Conservation (phyloP, 306 rosid species). For the Boehmeria nivea region DNA sequence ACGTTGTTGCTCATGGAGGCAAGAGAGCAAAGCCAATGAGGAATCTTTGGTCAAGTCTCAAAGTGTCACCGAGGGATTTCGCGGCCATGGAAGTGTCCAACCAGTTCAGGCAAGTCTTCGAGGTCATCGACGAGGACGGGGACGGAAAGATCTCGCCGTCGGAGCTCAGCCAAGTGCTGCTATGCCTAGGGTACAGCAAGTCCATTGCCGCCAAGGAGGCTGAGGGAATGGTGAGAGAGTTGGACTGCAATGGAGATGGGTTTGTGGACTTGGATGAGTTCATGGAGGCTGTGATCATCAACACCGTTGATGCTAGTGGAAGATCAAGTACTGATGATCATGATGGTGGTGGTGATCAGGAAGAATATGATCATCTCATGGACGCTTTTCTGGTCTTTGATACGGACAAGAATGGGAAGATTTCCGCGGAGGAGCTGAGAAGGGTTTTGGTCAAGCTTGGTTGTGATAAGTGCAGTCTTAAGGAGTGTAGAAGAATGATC, state of each 20-base stretch:
- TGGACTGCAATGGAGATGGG: conserved; percentile 68
- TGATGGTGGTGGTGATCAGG: conserved; percentile 9
- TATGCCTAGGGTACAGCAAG: conserved; percentile 42
- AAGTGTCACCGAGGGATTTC: conserved; percentile 31
- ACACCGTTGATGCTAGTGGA: conserved; percentile 5
- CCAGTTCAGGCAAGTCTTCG: conserved; percentile 57
- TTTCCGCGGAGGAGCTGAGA: conserved; percentile 52
- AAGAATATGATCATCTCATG: too few relatives aligned
- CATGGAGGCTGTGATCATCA: conserved; percentile 53
- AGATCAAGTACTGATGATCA: neutral
- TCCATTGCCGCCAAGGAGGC: conserved; percentile 45
- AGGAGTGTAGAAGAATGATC: conserved; percentile 58
- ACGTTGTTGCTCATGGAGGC: conserved; percentile 4
- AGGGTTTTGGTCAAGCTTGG: conserved; percentile 52
- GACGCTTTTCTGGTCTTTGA: conserved; percentile 69
- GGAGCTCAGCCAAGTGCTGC: conserved; percentile 48
- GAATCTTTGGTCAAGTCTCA: conserved; percentile 28
- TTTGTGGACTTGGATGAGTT: conserved; percentile 65
- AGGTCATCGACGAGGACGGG: conserved; percentile 52
- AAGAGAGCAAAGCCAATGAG: conserved; percentile 11
- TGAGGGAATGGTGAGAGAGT: conserved; percentile 43
- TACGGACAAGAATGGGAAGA: conserved; percentile 48
- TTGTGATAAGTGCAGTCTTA: conserved; percentile 41
- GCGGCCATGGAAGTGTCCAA: conserved; percentile 39
- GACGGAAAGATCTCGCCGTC: conserved; percentile 58